Base-by-base conservation (phyloP, 2,329 filamentous ascomycete species). In the Phyllosticta ampelicida region DNA sequence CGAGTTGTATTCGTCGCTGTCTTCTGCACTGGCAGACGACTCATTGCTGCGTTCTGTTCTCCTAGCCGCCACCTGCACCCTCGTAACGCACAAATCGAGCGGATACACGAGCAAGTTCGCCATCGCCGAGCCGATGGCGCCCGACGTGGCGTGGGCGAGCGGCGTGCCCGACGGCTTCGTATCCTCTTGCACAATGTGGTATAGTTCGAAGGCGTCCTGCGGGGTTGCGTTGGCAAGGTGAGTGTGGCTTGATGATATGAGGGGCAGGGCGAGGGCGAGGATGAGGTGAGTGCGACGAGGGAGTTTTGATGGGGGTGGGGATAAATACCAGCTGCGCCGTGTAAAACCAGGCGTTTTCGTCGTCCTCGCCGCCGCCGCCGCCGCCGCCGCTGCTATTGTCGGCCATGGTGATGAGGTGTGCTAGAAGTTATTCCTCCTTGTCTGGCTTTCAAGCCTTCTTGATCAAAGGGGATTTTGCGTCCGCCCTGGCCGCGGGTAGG, bases 101-200 rank as follows among this genome's bases (percentile, higher is more conserved):
- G 90, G 91, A 68, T 95, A 95, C 5, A 89, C 84, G 57, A 84
- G 73, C 52, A 90, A 78, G 65, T 91, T 92, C 10, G 90, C 88
- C 60, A 92, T 80, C 16, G 88, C 86, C 0, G 89, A 87, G 36
- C 89, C 90, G 0, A 85, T 76, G 5, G 89, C 87, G 55, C 90
- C 90, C 3, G 90, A 90, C 29, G 89, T 72, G 56, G 89, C 90
- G 75, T 95, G 90, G 51, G 89, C 87, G 9, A 95, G 60, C 8
- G 66, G 65, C 13, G 62, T 59, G 3, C 61, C 11, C 11, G 48
- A 55, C 16, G 60, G 54, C 2, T 60, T 60, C 16, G 61, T 58
- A 28, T 67, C 65, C 60, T 77, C 74, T 51, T 74, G 71, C 13
- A 67, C 63, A 60, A 74, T 65, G 53, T 75, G 73, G 62, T 74